These are phyloP conservation scores for Pseudophaeomoniella oleicola DNA, from an alignment of 2,329 filamentous ascomycete species.

Conservation along the genomic window DNA sequence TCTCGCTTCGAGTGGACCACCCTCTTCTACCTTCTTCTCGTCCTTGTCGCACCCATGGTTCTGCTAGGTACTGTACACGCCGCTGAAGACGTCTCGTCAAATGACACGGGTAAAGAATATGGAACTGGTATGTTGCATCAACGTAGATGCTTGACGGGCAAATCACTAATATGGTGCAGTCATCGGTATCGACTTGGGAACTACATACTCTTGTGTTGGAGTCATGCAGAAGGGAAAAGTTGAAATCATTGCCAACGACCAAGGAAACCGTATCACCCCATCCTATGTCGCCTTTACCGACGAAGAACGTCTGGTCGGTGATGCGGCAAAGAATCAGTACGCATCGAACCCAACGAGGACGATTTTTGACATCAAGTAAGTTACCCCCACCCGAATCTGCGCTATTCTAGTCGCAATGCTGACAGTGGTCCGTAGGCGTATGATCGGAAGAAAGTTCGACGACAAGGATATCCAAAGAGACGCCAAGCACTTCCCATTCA, in stretches of 20 bases:
- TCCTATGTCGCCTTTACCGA: constrained; percentile 96
- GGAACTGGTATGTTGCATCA: constrained; percentile 46
- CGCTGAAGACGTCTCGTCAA: constrained; percentile 49
- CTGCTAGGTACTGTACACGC: constrained; percentile 65
- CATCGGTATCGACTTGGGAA: constrained; percentile 91
- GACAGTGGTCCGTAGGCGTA: constrained; percentile 39
- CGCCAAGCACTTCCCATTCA: constrained; percentile 98
- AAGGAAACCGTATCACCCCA: constrained; percentile 90
- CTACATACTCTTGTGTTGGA: constrained; percentile 76
- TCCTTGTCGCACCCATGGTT: constrained; percentile 72
- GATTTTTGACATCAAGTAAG: constrained; percentile 73
- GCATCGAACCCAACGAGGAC: constrained; percentile 63
- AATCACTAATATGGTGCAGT: constrained; percentile 31
- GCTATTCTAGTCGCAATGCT: not conserved
- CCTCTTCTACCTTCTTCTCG: constrained; percentile 78
- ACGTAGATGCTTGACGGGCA: constrained; percentile 6
- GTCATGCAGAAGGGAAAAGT: constrained; percentile 94
- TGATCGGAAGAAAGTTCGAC: constrained; percentile 70
- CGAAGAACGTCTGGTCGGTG: constrained; percentile 90
- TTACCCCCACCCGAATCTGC: constrained; percentile 9
- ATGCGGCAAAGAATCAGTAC: constrained; percentile 94
- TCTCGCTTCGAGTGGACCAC: constrained; percentile 73
- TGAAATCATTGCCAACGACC: constrained; percentile 90
- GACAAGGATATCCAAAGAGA: constrained; percentile 85
- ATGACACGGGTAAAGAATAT: constrained; percentile 50